These are phyloP conservation scores for Emmonsiellopsis sp. DNA, from an alignment of 2,329 filamentous ascomycete species.

Conservation along the genomic window DNA sequence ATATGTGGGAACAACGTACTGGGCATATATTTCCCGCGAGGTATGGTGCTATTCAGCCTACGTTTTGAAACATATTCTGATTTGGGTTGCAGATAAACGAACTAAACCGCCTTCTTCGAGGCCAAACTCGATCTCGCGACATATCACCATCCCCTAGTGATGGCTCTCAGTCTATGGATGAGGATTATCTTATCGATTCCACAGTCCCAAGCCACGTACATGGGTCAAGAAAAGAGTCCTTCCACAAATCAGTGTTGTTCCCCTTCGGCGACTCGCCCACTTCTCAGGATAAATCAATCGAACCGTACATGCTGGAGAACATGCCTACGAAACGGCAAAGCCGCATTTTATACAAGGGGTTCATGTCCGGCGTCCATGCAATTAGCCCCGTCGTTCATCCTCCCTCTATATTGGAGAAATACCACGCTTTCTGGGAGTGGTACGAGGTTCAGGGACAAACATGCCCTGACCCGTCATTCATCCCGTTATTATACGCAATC, in stretches of 20 bases:
- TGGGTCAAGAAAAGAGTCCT: slow-evolving; percentile 17
- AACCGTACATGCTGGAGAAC: slow-evolving; percentile 32
- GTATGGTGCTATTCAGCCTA: slow-evolving; percentile 16
- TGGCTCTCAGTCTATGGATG: slow-evolving; percentile 8
- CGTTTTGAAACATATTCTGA: too few species aligned
- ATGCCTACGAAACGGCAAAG: slow-evolving; percentile 37
- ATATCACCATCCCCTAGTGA: slow-evolving; percentile 12
- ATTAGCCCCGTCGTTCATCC: slow-evolving; percentile 38
- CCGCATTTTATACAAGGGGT: slow-evolving; percentile 38
- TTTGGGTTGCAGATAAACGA: slow-evolving; percentile 30
- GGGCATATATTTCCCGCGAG: slow-evolving; percentile 38
- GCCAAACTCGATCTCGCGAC: slow-evolving; percentile 27
- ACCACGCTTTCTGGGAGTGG: slow-evolving; percentile 39
- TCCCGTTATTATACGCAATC: slow-evolving; percentile 38
- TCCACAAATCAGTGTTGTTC: slow-evolving; percentile 30
- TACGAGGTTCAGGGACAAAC: slow-evolving; percentile 30
- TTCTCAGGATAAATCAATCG: slow-evolving; percentile 23
- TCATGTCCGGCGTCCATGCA: slow-evolving; percentile 39
- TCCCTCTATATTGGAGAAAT: slow-evolving; percentile 32
- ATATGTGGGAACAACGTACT: slow-evolving; percentile 39
- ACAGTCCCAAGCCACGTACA: background rate
- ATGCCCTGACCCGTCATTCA: slow-evolving; percentile 33
- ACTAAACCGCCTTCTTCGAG: slow-evolving; percentile 34
- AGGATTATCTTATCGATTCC: slow-evolving; percentile 16
- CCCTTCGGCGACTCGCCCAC: slow-evolving; percentile 28